Evolutionary conservation across 805 yeast genomes (phyloP), one percentile per base, ranked within the genome.

Genomic region (Schwanniomyces occidentalis): DNA sequence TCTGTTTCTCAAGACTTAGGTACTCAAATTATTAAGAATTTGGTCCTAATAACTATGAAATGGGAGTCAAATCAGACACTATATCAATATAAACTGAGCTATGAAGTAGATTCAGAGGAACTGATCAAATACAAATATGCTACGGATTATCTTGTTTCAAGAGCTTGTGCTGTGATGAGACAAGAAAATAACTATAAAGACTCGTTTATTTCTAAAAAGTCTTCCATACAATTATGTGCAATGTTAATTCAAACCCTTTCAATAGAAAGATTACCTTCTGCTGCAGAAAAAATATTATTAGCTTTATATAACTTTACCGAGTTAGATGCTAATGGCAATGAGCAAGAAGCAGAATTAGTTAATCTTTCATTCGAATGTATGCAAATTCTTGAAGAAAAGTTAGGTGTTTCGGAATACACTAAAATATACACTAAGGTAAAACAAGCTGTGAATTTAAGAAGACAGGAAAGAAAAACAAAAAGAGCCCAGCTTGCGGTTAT

Each of bases 391-490:
- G 86, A 86, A 42, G 56, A 65, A 12, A 84, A 80, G 48, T 52
- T 91, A 30, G 93, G 96, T 7, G 75, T 81, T 6, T 72, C 89
- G 0, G 80, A 72, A 16, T 91, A 82, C 52, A 74, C 86, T 8
- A 56, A 65, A 14, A 61, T 76, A 2, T 83, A 81, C 51, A 65
- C 85, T 2, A 65, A 65, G 28, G 93, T 88, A n/a, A 78, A 79
- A 53, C 77, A 73, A 44, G 49, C 51, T 12, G 82, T 90, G 16
- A 62, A 59, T 18, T 65, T 66, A 22, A 76, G 87, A 57, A 76
- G 97, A 51, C 73, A 74, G 39, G 95, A 87, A 31, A 78, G 97
- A 60, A 79, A 73, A 53, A 75, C 85, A 0, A 82, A 81, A 52
- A 72, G 89, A 38, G 84, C 95, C 0, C 81, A 84, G 39, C 63